Base-by-base conservation (phyloP, 148 eudicot genomes). In the Cornus kousa region DNA sequence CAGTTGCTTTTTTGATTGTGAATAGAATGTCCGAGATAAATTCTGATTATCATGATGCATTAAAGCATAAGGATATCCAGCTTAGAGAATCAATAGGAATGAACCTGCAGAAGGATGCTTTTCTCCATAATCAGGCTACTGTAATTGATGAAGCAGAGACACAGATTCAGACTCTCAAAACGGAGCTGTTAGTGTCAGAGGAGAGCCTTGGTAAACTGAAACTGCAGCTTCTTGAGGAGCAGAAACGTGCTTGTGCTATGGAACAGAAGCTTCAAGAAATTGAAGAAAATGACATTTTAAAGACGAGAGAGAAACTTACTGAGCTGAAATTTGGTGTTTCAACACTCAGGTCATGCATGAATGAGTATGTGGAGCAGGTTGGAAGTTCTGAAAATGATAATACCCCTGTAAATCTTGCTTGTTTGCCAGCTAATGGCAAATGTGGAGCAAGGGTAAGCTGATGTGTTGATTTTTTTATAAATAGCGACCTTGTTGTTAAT, bases 1-100 rank as follows among this genome's bases (percentile, higher is more conserved):
- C 88, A 68, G 95, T 82, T 78, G 92, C 97, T 79, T 91, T 91
- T 80, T 80, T 93, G 75, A 80, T 89, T 60, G 88, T 93, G 73
- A 89, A 87, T 72, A 86, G 93, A 81, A 73, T 89, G 33, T 91
- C 87, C 57, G 92, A 91, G 85, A 69, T 85, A 67, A 91, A 86
- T 71, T 81, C 83, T 71, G 75, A 71, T 35, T 79, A 82, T 79
- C 78, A 83, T 24, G 85, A 82, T 39, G 86, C 68, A 67, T 74
- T 89, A 70, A 75, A 73, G 78, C 55, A 68, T 43, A 88, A 77
- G 86, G 86, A 87, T 24, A 68, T 53, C 22, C 84, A 80, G 83
- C 78, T 90, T 73, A 77, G 46, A 69, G 86, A 90, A 74, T 73
- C 77, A 33, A 10, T 71, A 57, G 79, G 76, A 76, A 79, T 71